Percentiles rank a stretch among this genome's conserved stretches.
phyloP scores from a whole-genome alignment of 768 basidiomycete genomes.

The Rhizopogon vinicolor region DNA sequence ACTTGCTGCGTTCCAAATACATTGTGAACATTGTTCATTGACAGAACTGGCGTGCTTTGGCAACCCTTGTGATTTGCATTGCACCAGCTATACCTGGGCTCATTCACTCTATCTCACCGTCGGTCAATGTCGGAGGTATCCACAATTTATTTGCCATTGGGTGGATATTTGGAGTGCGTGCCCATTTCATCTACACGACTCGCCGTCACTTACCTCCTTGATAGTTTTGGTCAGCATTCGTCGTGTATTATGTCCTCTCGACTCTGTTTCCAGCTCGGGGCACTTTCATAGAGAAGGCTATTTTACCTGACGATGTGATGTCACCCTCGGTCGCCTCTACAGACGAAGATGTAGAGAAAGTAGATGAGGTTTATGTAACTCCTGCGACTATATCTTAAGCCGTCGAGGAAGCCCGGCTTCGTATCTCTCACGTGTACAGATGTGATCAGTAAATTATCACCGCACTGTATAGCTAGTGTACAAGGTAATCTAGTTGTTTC shows the following conservation, averaged over 20 bases:
- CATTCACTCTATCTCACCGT: constrained; percentile 65
- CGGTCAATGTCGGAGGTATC: constrained; percentile 28
- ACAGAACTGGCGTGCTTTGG: constrained; percentile 80
- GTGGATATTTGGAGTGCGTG: constrained; percentile 7
- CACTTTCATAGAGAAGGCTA: constrained; percentile 3
- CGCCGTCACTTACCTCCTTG: neutral
- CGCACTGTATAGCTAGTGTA: neutral
- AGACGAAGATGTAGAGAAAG: constrained; percentile 2
- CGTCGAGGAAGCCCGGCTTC: neutral
- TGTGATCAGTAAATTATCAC: neutral
- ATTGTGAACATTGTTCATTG: neutral
- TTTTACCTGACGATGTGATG: constrained; percentile 2
- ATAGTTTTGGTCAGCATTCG: constrained; percentile 5
- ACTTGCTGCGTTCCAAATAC: neutral
- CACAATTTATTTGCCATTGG: constrained; percentile 5
- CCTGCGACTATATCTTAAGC: neutral
- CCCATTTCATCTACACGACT: neutral
- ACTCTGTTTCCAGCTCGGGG: constrained; percentile 2
- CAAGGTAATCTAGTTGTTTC: neutral
- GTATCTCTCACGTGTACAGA: no score
- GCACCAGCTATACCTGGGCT: constrained; percentile 75
- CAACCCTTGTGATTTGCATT: constrained; percentile 62
- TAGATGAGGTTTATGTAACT: neutral
- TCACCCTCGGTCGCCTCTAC: neutral
- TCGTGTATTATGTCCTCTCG: constrained; percentile 5